A percentile compares a stretch with the other conserved stretches of the same genome.
phyloP scores from a whole-genome alignment of 1,139 yeast genomes.

The Debaryomyces sp. region DNA sequence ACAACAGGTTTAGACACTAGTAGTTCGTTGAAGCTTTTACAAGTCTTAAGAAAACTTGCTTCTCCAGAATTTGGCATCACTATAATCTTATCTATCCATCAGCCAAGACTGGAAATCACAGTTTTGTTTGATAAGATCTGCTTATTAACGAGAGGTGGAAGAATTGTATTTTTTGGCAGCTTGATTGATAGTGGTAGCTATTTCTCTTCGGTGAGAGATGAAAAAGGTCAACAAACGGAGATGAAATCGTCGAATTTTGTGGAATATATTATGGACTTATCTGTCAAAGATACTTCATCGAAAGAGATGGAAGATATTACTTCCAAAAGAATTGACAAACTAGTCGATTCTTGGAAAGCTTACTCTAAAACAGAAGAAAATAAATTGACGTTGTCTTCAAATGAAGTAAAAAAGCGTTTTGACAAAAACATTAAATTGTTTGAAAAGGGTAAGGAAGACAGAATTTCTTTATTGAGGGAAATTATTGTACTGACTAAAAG shows the following conservation, averaged over 20 bases:
- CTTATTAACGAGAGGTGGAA: conserved; percentile 70
- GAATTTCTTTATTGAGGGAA: conserved; percentile 44
- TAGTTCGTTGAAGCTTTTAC: conserved; percentile 68
- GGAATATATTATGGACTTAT: conserved; percentile 67
- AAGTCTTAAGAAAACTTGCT: conserved; percentile 58
- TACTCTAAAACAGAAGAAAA: conserved; percentile 8
- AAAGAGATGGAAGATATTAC: conserved; percentile 48
- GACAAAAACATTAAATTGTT: conserved; percentile 28
- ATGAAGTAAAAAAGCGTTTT: conserved; percentile 20
- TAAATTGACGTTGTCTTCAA: conserved; percentile 10
- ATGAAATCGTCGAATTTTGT: conserved; percentile 37
- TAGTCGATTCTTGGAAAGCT: conserved; percentile 55
- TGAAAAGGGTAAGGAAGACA: conserved; percentile 28
- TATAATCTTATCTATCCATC: conserved; percentile 76
- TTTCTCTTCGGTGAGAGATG: conserved; percentile 37
- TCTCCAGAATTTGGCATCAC: conserved; percentile 63
- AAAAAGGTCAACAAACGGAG: conserved; percentile 30
- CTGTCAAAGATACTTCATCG: conserved; percentile 65
- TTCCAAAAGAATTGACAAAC: conserved; percentile 40
- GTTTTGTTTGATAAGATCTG: conserved; percentile 68
- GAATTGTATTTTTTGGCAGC: conserved; percentile 61
- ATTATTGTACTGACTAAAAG: conserved; percentile 57
- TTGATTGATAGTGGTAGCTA: conserved; percentile 49
- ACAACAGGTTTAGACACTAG: conserved; percentile 87
- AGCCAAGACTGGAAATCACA: conserved; percentile 78